Evolutionary conservation across 176 grass and related monocot species (phyloP), one percentile per base, ranked within the genome.

Genomic region (Aegilops speltoides): DNA sequence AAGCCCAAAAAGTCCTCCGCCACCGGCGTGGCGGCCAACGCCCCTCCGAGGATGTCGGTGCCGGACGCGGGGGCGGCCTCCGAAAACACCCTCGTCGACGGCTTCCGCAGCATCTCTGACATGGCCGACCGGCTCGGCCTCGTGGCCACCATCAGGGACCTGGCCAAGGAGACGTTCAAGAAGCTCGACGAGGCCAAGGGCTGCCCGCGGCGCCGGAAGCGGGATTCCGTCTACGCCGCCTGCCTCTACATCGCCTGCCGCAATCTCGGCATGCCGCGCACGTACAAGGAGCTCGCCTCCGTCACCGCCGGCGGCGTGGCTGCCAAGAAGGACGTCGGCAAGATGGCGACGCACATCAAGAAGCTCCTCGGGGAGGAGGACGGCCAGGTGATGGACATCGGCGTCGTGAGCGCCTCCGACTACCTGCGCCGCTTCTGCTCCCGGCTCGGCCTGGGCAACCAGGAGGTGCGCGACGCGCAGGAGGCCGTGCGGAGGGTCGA

Each of bases 231-330:
- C 72, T 86, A 72, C 72, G 88, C 88, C 28, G 79, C 88, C 16
- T 86, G 88, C 84, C 62, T 90, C 63, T 86, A 13, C 84, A 31
- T 90, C 15, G 84, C 88, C 48, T 90, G 88, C 88, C 88, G 84
- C 48, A 71, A 82, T 79, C 78, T 86, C 52, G 84, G 88, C 50
- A 79, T 71, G 38, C 64, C 84, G 23, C 79, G 84, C 28, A 83
- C 88, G 28, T 78, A 63, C 83, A 90, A 90, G 84, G 88, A 90
- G 64, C 71, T 90, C 3, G 72, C 83, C 16, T 40, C 88, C 17
- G 84, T 74, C 16, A 86, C 72, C 22, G 1, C 34, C 3, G 61
- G n/a, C 4, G 78, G 77, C 61, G 60, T 19, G 7, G 48, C 17
- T 0, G 54, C 52, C 8, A 86, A 75, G 78, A 90, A 86, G 84